These are phyloP conservation scores for Mycena sanguinolenta DNA, from an alignment of 768 basidiomycete genomes.

Conservation along the genomic window DNA sequence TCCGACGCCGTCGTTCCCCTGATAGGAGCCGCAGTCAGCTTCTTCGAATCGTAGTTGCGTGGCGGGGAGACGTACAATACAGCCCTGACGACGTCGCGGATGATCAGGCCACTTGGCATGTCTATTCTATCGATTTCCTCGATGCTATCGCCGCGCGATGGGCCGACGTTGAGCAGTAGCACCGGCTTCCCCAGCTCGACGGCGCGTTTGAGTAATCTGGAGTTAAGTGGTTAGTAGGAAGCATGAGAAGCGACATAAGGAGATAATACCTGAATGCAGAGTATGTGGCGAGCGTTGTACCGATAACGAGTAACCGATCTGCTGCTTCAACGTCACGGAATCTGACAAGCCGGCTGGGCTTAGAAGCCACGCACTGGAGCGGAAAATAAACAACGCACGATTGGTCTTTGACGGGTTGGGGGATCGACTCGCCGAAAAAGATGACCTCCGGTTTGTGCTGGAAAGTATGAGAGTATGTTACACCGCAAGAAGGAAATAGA, in stretches of 20 bases:
- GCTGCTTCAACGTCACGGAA: slow-evolving; percentile 68
- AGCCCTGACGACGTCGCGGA: slow-evolving; percentile 72
- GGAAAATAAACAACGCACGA: slow-evolving; percentile 69
- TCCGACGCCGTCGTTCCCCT: slow-evolving; percentile 61
- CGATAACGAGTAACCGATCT: slow-evolving; percentile 83
- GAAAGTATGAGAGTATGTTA: neutral
- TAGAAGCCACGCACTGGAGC: neutral
- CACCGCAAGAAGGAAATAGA: slow-evolving; percentile 12
- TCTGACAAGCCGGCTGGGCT: slow-evolving; percentile 50
- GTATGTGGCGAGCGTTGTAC: slow-evolving; percentile 94
- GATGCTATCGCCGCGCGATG: slow-evolving; percentile 84
- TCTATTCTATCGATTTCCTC: slow-evolving; percentile 85
- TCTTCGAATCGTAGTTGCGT: slow-evolving; percentile 8
- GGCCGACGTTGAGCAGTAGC: slow-evolving; percentile 88
- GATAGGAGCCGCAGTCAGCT: slow-evolving; percentile 23
- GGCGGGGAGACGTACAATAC: slow-evolving; percentile 65
- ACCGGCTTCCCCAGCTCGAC: slow-evolving; percentile 82
- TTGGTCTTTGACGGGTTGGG: slow-evolving; percentile 69
- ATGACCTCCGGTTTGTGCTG: slow-evolving; percentile 87
- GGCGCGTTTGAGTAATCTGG: slow-evolving; percentile 85
- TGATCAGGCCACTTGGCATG: slow-evolving; percentile 76
- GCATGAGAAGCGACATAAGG: neutral
- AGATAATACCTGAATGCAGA: slow-evolving; percentile 83
- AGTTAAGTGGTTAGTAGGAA: slow-evolving; percentile 1
- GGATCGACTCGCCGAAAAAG: slow-evolving; percentile 93